Evolutionary conservation across 2,329 filamentous ascomycete genomes (phyloP), one percentile per base, ranked within the genome.

Genomic region (Aspergillus ibericus): DNA sequence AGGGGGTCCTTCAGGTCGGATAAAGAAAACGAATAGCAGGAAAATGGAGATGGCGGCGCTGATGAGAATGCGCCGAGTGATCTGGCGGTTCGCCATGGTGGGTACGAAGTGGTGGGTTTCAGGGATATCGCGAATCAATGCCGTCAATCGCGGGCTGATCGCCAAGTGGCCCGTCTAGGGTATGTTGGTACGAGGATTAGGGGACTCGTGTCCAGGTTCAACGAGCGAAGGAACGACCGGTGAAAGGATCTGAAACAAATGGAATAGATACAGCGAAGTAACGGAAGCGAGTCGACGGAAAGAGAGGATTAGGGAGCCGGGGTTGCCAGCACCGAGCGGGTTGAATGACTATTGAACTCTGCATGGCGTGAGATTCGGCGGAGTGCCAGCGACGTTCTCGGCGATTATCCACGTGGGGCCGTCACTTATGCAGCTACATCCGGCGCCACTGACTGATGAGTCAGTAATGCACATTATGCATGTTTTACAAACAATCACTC

Each of bases 11-110:
- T 74, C 67, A 10, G 73, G 74, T 34, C 70, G 69, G 47, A 77
- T 65, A 51, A 76, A 76, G 54, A 77, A 63, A 52, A 77, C 66
- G 46, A 77, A 73, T 22, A 77, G 61, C 22, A 78, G 59, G 51
- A 73, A 74, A 27, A 76, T 54, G 15, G 72, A 58, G 25, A 72
- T 65, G 9, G 63, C 62, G 35, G 66, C 68, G 64, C 73, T 71
- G 57, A 75, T 66, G 46, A 73, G 60, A 50, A 78, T 70, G 29
- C 73, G 71, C 54, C 61, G 51, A 18, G 63, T 63, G 36, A 74
- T 70, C 59, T 76, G 74, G 36, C 74, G 75, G 57, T 68, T 70
- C 20, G 72, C 72, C 74, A 77, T 77, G 55, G 35, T 53, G 27
- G 38, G 25, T 36, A 56, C 38, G 35, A 42, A 16, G 34, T 25